These are phyloP conservation scores for Entomortierella parvispora DNA, from an alignment of 192 early-diverging fungal genomes.

Conservation along the genomic window DNA sequence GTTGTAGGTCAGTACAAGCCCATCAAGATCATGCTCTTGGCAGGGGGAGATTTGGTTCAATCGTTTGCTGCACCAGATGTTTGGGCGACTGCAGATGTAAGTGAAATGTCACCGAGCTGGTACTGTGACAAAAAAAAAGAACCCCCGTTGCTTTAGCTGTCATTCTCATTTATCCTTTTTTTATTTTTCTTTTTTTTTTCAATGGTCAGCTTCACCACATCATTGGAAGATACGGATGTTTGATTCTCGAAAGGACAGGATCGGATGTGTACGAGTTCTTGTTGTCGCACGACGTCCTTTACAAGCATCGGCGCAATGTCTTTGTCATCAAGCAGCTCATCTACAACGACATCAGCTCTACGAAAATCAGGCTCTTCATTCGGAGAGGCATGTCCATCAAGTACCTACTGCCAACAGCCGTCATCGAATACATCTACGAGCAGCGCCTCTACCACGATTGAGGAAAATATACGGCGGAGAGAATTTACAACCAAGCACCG, in stretches of 20 bases:
- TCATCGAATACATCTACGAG: constrained; percentile 89
- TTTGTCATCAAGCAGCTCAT: constrained; percentile 96
- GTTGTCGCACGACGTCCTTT: constrained; percentile 89
- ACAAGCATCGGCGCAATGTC: constrained; percentile 90
- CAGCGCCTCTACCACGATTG: constrained; percentile 75
- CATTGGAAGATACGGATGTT: constrained; percentile 89
- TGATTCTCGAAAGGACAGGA: constrained; percentile 95
- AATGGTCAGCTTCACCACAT: constrained; percentile 83
- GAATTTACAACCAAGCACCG: background rate
- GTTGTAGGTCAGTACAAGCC: constrained; percentile 60
- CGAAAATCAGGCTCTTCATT: constrained; percentile 96
- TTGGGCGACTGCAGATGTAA: constrained; percentile 89
- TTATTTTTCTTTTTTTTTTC: too few species aligned
- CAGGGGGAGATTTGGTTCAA: constrained; percentile 96
- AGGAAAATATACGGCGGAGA: background rate
- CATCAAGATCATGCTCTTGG: constrained; percentile 91
- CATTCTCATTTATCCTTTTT: too few species aligned
- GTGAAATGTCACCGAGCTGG: constrained; percentile 26
- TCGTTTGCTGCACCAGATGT: constrained; percentile 92
- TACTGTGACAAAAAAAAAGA: too few species aligned
- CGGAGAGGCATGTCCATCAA: constrained; percentile 94
- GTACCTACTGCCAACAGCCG: constrained; percentile 91
- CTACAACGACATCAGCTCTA: constrained; percentile 97
- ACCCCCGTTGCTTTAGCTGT: too few species aligned
- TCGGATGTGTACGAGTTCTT: constrained; percentile 94